Evolutionary conservation across 768 basidiomycete genomes (phyloP).

Genomic region (Termitomyces sp.): DNA sequence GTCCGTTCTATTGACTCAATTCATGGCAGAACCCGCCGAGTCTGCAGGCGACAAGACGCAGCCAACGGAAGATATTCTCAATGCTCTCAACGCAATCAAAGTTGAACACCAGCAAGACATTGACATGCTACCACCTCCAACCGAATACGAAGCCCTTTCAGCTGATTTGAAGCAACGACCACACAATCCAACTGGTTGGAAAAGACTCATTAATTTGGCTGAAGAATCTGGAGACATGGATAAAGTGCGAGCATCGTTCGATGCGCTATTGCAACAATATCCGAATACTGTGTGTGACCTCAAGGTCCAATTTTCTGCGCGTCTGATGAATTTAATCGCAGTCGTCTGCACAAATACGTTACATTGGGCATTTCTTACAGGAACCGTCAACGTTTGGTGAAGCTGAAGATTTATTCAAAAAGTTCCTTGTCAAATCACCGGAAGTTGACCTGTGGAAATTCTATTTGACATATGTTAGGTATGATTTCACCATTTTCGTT

Average conservation of each 20-base stretch:
- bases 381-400: constrained; percentile 62
- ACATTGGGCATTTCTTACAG: constrained; percentile 72
- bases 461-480: constrained; percentile 92
- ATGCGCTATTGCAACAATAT: constrained; percentile 77
- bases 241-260: constrained; percentile 78
- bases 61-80: constrained; percentile 33
- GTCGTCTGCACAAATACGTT: constrained; percentile 83
- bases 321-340: constrained; percentile 26
- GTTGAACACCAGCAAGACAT: constrained; percentile 21
- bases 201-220: constrained; percentile 72
- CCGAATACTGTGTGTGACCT: constrained; percentile 82
- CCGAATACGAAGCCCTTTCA: constrained; percentile 66
- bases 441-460: constrained; percentile 91
- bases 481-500: constrained; percentile 29
- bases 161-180: constrained; percentile 63
- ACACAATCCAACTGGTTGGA: constrained; percentile 76
- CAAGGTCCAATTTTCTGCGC: constrained; percentile 7
- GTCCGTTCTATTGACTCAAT: constrained; percentile 1
- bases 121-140: constrained; percentile 36
- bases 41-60: constrained; percentile 27
- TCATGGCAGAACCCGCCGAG: constrained; percentile 12
- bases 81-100: constrained; percentile 24
- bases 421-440: constrained; percentile 80
- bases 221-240: constrained; percentile 76
- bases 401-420: constrained; percentile 87